Conservation (phyloP, 306 rosid genomes). For the Dryas alaskensis region DNA sequence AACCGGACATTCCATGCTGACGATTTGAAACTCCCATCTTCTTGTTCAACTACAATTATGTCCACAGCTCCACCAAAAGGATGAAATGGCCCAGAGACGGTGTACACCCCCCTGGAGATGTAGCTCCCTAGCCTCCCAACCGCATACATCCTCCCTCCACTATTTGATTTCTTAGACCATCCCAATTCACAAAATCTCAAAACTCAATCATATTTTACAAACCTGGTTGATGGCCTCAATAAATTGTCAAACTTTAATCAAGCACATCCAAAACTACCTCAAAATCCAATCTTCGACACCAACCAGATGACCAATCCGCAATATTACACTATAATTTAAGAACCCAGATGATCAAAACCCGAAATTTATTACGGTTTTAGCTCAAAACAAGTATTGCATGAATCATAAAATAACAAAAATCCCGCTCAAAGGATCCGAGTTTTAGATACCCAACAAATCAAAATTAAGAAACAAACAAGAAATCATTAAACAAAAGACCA, state of each 20-base stretch:
- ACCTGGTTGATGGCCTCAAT: constrained; percentile 19
- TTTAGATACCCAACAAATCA: neutral
- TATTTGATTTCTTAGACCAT: constrained; percentile 15
- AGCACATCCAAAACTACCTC: neutral
- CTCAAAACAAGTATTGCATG: neutral
- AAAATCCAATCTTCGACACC: constrained; percentile 14
- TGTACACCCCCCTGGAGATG: constrained; percentile 68
- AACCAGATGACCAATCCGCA: constrained; percentile 25
- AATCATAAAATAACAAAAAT: neutral
- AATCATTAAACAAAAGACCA: neutral
- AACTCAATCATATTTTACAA: constrained; percentile 19
- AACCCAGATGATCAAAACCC: constrained; percentile 12
- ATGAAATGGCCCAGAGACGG: constrained; percentile 78
- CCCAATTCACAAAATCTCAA: constrained; percentile 14
- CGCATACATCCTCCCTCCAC: constrained; percentile 70
- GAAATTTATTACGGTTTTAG: neutral
- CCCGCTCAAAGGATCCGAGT: neutral
- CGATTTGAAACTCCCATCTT: constrained; percentile 79
- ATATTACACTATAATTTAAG: constrained; percentile 5
- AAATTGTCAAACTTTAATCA: constrained; percentile 3
- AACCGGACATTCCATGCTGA: constrained; percentile 91
- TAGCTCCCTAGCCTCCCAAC: constrained; percentile 75
- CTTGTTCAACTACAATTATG: constrained; percentile 79
- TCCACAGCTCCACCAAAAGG: constrained; percentile 98
- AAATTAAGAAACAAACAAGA: constrained; percentile 11